Base-by-base conservation (phyloP, 2,329 filamentous ascomycete genomes). In the Colletotrichum sublineola region DNA sequence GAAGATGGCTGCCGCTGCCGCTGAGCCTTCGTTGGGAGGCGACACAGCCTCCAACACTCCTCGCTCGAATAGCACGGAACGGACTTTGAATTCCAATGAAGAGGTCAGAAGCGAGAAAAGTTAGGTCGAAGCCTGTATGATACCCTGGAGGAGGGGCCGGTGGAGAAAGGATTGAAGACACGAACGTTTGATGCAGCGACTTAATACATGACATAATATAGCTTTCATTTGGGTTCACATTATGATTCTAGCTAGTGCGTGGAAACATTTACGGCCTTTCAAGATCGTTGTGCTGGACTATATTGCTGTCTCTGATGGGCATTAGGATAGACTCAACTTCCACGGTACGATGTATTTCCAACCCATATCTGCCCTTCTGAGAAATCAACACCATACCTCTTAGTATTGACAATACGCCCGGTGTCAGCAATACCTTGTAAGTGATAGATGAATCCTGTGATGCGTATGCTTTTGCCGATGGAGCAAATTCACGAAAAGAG, bases 81-180 rank as follows among this genome's bases (percentile, higher is more conserved):
- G 55, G n/a, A 72, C 66, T 2, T 33, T 69, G 24, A 60, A 48
- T 12, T 65, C 70, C 1, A 60, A 69, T 2, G 66, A 65, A 42
- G 55, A 73, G 15, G 18, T 44, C 20, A 56, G 53, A 12, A 36
- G 38, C 33, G 69, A 72, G 60, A 72, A 73, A 38, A 24, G 24
- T 24, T 70, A 44, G 40, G 14, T 18, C n/a, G 5, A 9, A 1
- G 6, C 3, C 5, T 24, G 9, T 8, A 9, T 20, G 15, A 5
- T 14, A 2, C 24, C 20, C n/a, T n/a, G 33, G 40, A 7, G 8
- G 20, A 31, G 2, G 20, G 7, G 36, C 15, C 6, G 14, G 46
- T 3, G 38, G 12, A 6, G 40, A 36, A 5, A 5, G 4, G 18
- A 5, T 20, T 9, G 29, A 14, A 12, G 8, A 6, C 2, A 20